These are phyloP conservation scores for Penicillium samsonianum DNA, from an alignment of 495 filamentous ascomycete species.

Conservation along the genomic window DNA sequence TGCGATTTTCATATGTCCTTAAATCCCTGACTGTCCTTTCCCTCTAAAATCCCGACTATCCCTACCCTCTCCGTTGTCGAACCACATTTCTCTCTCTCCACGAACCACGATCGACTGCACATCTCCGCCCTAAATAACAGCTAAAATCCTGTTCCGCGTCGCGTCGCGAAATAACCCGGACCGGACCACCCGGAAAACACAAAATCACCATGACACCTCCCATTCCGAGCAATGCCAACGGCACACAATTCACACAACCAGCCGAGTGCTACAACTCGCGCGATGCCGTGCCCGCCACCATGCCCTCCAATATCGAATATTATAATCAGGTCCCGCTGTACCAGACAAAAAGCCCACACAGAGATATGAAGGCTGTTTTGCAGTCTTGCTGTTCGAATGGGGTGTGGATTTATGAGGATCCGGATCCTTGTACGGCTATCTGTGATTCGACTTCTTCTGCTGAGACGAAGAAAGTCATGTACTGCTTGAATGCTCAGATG, in stretches of 20 bases:
- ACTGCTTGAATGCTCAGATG: conserved; percentile 22
- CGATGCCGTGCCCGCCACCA: conserved; percentile 11
- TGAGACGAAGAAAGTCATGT: conserved; percentile 15
- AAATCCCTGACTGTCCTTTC: not conserved
- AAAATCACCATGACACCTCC: not conserved
- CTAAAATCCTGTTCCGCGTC: not conserved
- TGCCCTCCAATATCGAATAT: conserved; percentile 9
- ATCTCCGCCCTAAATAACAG: not conserved
- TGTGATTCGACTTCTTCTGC: conserved; percentile 15
- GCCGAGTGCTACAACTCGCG: conserved; percentile 16
- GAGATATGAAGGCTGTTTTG: conserved; percentile 12
- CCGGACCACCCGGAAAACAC: not conserved
- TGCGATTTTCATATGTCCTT: too few relatives aligned
- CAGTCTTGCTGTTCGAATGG: conserved; percentile 15
- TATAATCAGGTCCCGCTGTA: conserved; percentile 27
- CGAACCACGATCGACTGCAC: not conserved
- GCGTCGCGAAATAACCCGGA: not conserved
- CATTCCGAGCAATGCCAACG: conserved; percentile 6
- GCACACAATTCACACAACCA: conserved; percentile 12
- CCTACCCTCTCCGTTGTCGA: not conserved
- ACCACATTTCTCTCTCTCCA: not conserved
- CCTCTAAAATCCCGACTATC: not conserved
- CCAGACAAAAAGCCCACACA: conserved; percentile 10
- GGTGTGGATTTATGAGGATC: conserved; percentile 21
- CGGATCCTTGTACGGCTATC: conserved; percentile 23